A percentile compares a stretch with the other conserved stretches of the same genome.
Conservation (phyloP, 176 grass and related monocot genomes). For the Avena eriantha region DNA sequence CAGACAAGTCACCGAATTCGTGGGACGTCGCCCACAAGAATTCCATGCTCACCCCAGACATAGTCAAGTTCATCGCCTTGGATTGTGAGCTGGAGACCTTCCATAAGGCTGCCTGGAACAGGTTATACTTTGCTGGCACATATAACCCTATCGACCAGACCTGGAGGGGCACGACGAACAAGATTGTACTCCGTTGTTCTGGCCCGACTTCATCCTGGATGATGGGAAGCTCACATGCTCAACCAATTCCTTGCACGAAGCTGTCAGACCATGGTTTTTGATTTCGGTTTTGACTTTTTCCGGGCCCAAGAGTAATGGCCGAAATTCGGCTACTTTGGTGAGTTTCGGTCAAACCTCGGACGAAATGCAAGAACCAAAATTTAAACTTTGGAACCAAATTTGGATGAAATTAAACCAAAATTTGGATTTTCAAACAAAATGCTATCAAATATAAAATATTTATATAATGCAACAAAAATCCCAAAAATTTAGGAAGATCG, state of each 20-base stretch:
- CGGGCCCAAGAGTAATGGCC: no score
- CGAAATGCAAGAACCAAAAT: no score
- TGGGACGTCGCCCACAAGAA: conserved; percentile 78
- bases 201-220: conserved; percentile 63
- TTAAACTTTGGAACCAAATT: no score
- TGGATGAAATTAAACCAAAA: no score
- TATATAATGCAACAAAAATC: no score
- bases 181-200: conserved; percentile 57
- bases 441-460: no score
- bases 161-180: conserved; percentile 61
- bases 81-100: conserved; percentile 68
- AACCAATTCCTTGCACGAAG: conserved; percentile 48
- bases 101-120: conserved; percentile 63
- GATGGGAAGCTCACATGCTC: conserved; percentile 71
- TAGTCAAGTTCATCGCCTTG: conserved; percentile 62
- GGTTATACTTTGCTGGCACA: conserved; percentile 60
- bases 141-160: conserved; percentile 55
- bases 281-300: no score
- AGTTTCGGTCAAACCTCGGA: no score
- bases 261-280: no score
- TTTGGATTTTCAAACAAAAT: no score
- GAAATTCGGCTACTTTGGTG: no score
- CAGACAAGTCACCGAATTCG: conserved; percentile 64
- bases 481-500: no score
- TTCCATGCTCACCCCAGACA: conserved; percentile 62